Evolutionary conservation across 805 yeast species (phyloP).

Genomic region (Saturnispora zaruensis): DNA sequence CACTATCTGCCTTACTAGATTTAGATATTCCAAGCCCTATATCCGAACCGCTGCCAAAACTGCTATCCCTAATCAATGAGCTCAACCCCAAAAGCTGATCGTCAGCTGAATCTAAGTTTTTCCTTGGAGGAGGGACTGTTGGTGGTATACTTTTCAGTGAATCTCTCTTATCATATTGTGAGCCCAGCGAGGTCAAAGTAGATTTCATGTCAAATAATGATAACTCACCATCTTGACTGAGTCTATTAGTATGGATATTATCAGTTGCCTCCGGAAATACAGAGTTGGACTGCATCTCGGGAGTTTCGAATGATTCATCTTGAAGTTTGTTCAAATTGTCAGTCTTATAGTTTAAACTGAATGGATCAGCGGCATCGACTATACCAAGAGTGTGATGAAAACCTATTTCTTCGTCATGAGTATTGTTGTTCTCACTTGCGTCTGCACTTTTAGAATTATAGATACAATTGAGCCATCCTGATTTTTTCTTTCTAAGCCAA

Average conservation of each 20-base stretch:
- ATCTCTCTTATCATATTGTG: background rate
- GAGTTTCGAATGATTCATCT: background rate
- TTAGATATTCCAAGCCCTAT: background rate
- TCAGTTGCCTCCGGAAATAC: background rate
- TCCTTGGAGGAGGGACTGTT: conserved; percentile 17
- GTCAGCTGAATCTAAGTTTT: conserved; percentile 3
- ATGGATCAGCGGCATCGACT: conserved; percentile 7
- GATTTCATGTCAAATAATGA: conserved; percentile 14
- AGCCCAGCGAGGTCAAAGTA: conserved; percentile 8
- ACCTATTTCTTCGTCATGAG: conserved; percentile 1
- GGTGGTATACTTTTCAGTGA: background rate
- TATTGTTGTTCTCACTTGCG: background rate
- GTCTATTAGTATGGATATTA: background rate
- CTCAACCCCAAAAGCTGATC: conserved; percentile 6
- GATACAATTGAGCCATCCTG: background rate
- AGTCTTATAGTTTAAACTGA: background rate
- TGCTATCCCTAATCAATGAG: conserved; percentile 1
- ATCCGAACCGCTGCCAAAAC: background rate
- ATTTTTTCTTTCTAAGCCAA: conserved; percentile 11
- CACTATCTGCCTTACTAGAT: background rate
- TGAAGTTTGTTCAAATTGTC: background rate
- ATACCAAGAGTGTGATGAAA: conserved; percentile 1
- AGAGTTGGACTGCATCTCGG: conserved; percentile 1
- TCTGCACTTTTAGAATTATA: background rate
- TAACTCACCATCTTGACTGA: background rate